These are phyloP conservation scores for Fusarium liriodendri DNA, from an alignment of 2,329 filamentous ascomycete species.

Conservation along the genomic window DNA sequence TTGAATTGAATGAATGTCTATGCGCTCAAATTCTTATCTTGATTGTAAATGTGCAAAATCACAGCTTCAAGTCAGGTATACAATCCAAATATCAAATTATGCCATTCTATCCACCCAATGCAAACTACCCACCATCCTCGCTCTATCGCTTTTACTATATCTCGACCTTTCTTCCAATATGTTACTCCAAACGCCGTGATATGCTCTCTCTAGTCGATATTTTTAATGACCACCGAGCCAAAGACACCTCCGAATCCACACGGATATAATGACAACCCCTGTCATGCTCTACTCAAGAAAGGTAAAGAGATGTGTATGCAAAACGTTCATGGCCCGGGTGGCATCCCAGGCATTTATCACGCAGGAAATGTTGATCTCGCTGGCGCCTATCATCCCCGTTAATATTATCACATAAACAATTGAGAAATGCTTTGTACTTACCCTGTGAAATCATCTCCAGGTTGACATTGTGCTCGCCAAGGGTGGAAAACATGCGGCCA, in stretches of 20 bases:
- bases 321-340: constrained; percentile 91
- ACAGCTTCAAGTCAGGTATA: not conserved
- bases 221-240: not conserved
- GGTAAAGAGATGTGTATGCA: constrained; percentile 96
- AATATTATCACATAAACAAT: not conserved
- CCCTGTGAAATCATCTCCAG: constrained; percentile 99
- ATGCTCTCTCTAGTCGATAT: constrained; percentile 2
- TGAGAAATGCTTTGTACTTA: constrained; percentile 52
- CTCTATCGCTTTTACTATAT: not conserved
- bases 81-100: not conserved
- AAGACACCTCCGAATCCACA: constrained; percentile 3
- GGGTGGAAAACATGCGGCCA: constrained; percentile 92
- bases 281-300: constrained; percentile 74
- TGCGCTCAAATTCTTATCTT: not conserved
- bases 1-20: not conserved
- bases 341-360: constrained; percentile 94
- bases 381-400: constrained; percentile 73
- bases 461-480: constrained; percentile 94
- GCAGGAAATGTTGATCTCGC: constrained; percentile 99
- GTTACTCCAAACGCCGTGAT: constrained; percentile 31
- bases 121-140: not conserved
- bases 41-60: not conserved
- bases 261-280: constrained; percentile 7
- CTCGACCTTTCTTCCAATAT: constrained; percentile 6
- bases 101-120: not conserved